Percentiles rank a stretch among this genome's conserved stretches.
Evolutionary conservation across 2,329 filamentous ascomycete species (phyloP).

Genomic region (Trichophyton verrucosum): DNA sequence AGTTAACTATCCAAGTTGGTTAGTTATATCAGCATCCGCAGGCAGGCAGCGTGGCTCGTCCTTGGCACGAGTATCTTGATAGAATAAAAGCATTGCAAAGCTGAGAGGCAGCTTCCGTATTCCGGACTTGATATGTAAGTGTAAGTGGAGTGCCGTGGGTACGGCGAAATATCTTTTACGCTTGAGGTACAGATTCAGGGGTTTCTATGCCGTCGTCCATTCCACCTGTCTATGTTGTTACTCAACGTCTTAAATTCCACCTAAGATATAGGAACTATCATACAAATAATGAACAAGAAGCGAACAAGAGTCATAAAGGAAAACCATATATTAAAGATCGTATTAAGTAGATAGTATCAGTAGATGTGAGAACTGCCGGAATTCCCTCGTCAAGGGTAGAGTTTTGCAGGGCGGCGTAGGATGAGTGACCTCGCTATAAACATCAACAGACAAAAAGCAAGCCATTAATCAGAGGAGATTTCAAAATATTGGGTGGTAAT

Average conservation of each 20-base stretch:
- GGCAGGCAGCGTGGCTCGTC: not conserved
- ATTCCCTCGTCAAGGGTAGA: not conserved
- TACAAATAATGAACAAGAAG: not conserved
- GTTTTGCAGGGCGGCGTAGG: not conserved
- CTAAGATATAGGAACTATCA: not conserved
- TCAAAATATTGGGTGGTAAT: not conserved
- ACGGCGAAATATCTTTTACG: too few relatives aligned
- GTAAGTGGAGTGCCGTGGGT: too few relatives aligned
- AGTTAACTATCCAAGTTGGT: too few relatives aligned
- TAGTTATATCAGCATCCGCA: not conserved
- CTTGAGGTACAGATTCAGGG: not conserved
- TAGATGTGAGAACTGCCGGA: not conserved
- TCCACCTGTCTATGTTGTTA: not conserved
- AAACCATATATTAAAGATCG: conserved; percentile 1
- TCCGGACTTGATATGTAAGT: too few relatives aligned
- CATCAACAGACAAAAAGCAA: not conserved
- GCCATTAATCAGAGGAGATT: not conserved
- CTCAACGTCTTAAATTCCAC: not conserved
- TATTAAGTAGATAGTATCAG: conserved; percentile 1
- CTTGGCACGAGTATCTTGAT: not conserved
- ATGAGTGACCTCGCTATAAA: not conserved
- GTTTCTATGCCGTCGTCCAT: not conserved
- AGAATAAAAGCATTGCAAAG: too few relatives aligned
- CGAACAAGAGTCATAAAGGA: not conserved
- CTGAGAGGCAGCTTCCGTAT: too few relatives aligned